Base-by-base conservation (phyloP, 345 rosid species). In the Triadica sebifera region DNA sequence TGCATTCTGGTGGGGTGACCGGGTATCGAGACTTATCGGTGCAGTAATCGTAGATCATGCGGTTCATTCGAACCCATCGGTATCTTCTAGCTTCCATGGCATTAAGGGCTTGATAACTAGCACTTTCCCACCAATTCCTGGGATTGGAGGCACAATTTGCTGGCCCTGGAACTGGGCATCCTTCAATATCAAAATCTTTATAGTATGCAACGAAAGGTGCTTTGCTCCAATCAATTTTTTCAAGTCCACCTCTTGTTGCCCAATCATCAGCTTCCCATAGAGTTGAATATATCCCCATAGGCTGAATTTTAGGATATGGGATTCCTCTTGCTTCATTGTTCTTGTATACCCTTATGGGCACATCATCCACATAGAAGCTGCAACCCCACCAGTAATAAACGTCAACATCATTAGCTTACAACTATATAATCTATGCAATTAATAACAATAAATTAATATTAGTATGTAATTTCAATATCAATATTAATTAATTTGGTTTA, bases 221-320 rank as follows among this genome's bases (percentile, higher is more conserved):
- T 82, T 89, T 92, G 75, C 81, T 86, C 98, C 98, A 94, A 78
- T 92, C 74, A 55, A 91, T 94, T 71, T 94, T 94, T 84, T 92
- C 97, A 5, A 91, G 81, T 12, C 98, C 98, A 0, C 98, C 98
- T 78, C 98, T 91, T 51, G 98, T 94, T 39, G 98, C 98, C 98
- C 98, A 94, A 56, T 94, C 87, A 77, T 94, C 98, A 1, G 98
- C 98, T 78, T 94, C 95, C 98, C 98, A 94, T 67, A 94, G 75
- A 6, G 98, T 94, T 50, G 98, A 94, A 81, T 86, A 92, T 4
- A 94, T 83, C 8, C 93, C 90, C 97, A 94, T 94, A 0, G 97
- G 89, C 81, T 94, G 98, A 66, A 69, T 55, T 58, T 61, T 92
- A 10, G 98, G 98, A 79, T 63, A 94, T 2, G 91, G 84, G 63